A percentile compares a stretch with the other conserved stretches of the same genome.
Conservation (phyloP, 164 flowering plant species). For the Stephania japonica region DNA sequence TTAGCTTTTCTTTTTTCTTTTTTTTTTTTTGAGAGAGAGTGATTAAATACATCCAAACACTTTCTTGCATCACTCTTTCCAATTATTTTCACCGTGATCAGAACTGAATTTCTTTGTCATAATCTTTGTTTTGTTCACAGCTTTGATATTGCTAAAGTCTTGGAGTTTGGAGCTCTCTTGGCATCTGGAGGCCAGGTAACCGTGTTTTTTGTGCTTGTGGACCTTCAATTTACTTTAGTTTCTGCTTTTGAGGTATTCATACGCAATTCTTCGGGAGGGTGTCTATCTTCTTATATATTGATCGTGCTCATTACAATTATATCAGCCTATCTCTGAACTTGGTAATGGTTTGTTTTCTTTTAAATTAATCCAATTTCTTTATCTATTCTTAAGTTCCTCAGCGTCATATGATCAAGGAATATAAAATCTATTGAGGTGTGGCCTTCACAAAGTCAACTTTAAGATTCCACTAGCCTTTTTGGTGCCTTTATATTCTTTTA, state of each 20-base stretch:
- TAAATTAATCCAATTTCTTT: too few species aligned
- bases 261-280: not conserved
- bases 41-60: not conserved
- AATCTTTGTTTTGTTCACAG: slow-evolving; percentile 32
- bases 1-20: not conserved
- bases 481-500: too few species aligned
- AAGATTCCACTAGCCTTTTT: too few species aligned
- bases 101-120: not conserved
- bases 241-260: not conserved
- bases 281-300: not conserved
- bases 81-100: not conserved
- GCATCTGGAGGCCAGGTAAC: slow-evolving; percentile 96
- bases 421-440: too few species aligned
- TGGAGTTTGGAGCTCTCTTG: slow-evolving; percentile 91
- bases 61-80: not conserved
- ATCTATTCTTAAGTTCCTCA: too few species aligned
- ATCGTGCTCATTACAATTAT: not conserved
- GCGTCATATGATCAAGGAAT: too few species aligned
- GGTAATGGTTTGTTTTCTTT: too few species aligned
- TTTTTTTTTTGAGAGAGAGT: not conserved
- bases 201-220: not conserved
- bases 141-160: slow-evolving; percentile 75
- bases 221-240: not conserved
- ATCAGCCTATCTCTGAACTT: not conserved
- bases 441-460: too few species aligned